These are phyloP conservation scores for Phaeophleospora eucalypticola DNA, from an alignment of 2,329 filamentous ascomycete genomes.

Conservation along the genomic window DNA sequence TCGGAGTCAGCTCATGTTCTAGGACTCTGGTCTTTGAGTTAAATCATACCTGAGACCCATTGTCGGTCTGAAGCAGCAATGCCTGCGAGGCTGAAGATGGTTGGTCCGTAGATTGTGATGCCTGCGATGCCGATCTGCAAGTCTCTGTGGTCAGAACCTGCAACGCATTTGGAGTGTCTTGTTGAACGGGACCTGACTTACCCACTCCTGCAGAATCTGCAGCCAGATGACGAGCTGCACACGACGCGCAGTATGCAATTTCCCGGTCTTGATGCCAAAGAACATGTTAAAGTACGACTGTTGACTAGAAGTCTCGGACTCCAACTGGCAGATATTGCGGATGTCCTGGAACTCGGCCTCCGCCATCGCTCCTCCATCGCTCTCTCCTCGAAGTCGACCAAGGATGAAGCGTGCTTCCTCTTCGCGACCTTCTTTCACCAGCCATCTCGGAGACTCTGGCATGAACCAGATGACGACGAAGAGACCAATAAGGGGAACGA, in stretches of 20 bases:
- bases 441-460: slow-evolving; percentile 63
- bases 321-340: slow-evolving; percentile 57
- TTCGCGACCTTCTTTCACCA: slow-evolving; percentile 62
- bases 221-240: slow-evolving; percentile 40
- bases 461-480: slow-evolving; percentile 57
- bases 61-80: slow-evolving; percentile 35
- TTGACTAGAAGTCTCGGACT: slow-evolving; percentile 38
- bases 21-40: background rate
- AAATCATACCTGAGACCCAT: slow-evolving; percentile 37
- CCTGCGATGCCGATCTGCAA: slow-evolving; percentile 23
- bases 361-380: slow-evolving; percentile 41
- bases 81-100: slow-evolving; percentile 34
- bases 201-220: slow-evolving; percentile 40
- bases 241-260: slow-evolving; percentile 33
- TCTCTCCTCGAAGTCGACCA: slow-evolving; percentile 55
- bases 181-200: too few relatives aligned
- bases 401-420: slow-evolving; percentile 66
- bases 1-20: background rate
- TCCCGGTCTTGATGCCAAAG: slow-evolving; percentile 30
- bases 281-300: slow-evolving; percentile 34
- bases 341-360: slow-evolving; percentile 67
- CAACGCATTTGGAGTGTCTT: too few relatives aligned
- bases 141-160: too few relatives aligned
- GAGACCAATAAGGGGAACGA: slow-evolving; percentile 50
- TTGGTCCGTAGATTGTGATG: slow-evolving; percentile 36